Conservation (phyloP, 768 basidiomycete species). For the Pluteus cervinus region DNA sequence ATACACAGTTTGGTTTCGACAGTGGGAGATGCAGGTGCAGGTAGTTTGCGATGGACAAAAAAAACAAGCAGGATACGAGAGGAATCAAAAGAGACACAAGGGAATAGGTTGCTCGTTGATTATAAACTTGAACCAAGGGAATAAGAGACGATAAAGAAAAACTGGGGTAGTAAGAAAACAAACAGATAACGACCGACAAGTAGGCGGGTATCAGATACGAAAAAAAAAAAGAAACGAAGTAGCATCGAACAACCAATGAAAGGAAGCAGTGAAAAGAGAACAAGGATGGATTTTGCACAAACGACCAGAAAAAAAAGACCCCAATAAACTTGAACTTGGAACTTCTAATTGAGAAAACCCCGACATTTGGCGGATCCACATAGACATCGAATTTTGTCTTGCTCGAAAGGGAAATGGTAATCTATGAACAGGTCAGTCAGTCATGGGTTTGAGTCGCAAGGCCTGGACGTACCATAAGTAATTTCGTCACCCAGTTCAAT, state of each 20-base stretch:
- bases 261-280: conserved; percentile 6
- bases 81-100: no score
- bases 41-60: no score
- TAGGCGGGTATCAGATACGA: conserved; percentile 5
- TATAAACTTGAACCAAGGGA: neutral
- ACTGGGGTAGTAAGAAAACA: conserved; percentile 1
- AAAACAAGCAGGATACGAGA: no score
- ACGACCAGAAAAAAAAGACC: conserved; percentile 9
- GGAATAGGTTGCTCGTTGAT: no score
- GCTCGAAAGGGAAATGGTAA: conserved; percentile 99
- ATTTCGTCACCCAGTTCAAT: conserved; percentile 98
- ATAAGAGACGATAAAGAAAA: neutral
- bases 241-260: neutral
- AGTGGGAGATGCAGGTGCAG: no score
- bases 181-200: conserved; percentile 7
- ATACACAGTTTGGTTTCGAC: no score
- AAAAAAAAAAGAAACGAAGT: conserved; percentile 1
- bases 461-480: conserved; percentile 70
- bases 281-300: conserved; percentile 4
- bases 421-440: conserved; percentile 38
- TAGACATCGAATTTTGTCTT: conserved; percentile 93
- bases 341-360: conserved; percentile 94
- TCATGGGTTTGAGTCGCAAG: neutral
- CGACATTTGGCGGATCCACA: conserved; percentile 90
- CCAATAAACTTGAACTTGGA: conserved; percentile 24